A percentile compares a stretch with the other conserved stretches of the same genome.
These are phyloP conservation scores for Lipomyces sp. DNA, from an alignment of 805 yeast genomes.

Conservation along the genomic window DNA sequence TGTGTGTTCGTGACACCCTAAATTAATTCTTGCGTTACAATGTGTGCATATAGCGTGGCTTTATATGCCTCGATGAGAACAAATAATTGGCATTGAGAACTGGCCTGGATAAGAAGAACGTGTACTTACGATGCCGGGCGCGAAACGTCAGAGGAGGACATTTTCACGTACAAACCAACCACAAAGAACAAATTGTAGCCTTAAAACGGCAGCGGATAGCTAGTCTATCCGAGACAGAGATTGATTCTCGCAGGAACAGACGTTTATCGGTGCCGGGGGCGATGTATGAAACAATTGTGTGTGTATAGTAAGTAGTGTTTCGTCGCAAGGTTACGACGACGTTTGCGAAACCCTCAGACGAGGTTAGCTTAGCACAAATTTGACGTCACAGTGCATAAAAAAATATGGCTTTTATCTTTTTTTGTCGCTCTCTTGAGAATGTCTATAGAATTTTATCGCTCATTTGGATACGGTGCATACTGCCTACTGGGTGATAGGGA, in stretches of 20 bases:
- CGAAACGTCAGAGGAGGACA: neutral
- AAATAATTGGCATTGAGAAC: neutral
- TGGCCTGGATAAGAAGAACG: neutral
- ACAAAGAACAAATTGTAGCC: neutral
- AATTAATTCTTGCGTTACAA: neutral
- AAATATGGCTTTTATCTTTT: no score
- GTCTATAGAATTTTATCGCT: no score
- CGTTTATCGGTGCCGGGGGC: neutral
- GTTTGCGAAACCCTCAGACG: no score
- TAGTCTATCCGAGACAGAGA: neutral
- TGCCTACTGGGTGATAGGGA: no score
- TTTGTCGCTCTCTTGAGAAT: no score
- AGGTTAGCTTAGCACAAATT: no score
- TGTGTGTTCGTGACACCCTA: conserved; percentile 9
- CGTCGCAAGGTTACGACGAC: no score
- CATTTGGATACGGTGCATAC: no score
- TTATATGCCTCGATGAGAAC: neutral
- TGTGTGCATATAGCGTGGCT: neutral
- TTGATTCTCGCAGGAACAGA: neutral
- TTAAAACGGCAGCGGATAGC: neutral
- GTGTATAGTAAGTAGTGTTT: no score
- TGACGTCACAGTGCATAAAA: no score
- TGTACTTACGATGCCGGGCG: neutral
- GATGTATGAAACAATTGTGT: neutral
- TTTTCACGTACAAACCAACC: neutral